These are phyloP conservation scores for Ilyonectria sp. DNA, from an alignment of 2,329 filamentous ascomycete genomes.

Conservation along the genomic window DNA sequence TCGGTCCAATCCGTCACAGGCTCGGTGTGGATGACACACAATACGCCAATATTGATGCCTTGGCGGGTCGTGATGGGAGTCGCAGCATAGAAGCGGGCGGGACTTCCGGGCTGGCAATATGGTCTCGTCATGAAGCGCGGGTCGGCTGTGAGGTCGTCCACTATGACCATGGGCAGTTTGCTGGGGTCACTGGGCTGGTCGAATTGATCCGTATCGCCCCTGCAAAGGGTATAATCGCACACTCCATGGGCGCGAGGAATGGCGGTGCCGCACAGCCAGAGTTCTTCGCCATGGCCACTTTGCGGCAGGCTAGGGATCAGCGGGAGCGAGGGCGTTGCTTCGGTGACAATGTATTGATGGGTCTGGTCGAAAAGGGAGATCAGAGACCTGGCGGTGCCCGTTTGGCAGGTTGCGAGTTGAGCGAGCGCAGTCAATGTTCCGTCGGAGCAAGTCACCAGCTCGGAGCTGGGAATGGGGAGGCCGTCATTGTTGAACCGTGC, in stretches of 20 bases:
- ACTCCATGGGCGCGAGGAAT: constrained; percentile 49
- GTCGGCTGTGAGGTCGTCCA: constrained; percentile 53
- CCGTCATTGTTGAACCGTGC: constrained; percentile 44
- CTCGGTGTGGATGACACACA: constrained; percentile 50
- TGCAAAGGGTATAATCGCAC: constrained; percentile 48
- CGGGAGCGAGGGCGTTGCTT: constrained; percentile 58
- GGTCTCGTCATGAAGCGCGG: constrained; percentile 47
- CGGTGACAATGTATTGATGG: constrained; percentile 66
- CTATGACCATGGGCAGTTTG: constrained; percentile 51
- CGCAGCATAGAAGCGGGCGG: constrained; percentile 57
- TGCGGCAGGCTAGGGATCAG: constrained; percentile 41
- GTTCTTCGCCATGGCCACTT: constrained; percentile 9
- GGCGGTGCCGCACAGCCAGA: constrained; percentile 51
- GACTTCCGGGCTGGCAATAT: constrained; percentile 42
- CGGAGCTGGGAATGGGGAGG: constrained; percentile 41
- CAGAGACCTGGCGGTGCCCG: constrained; percentile 59
- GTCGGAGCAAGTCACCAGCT: constrained; percentile 52
- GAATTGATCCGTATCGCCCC: not conserved
- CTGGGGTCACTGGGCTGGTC: not conserved
- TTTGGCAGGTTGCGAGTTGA: constrained; percentile 62
- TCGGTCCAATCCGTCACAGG: constrained; percentile 43
- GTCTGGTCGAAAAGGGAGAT: constrained; percentile 67
- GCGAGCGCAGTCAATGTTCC: constrained; percentile 63
- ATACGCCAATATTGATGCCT: constrained; percentile 61
- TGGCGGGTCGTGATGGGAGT: constrained; percentile 57